phyloP scores from a whole-genome alignment of 208 protist species.

The Trypanosoma brucei region DNA sequence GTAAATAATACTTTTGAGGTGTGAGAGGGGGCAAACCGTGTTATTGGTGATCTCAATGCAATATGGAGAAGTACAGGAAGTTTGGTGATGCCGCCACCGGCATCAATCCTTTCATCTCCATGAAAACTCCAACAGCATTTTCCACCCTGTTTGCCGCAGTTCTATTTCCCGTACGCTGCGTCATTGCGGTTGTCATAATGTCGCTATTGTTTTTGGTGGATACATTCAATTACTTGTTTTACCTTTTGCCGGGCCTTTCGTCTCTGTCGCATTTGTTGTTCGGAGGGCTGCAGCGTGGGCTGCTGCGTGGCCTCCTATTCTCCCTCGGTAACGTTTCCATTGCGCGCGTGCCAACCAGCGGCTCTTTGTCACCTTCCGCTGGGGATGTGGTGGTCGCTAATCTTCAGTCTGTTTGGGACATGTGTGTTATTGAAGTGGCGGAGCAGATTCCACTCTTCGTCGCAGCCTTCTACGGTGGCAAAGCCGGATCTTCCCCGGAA shows the following conservation, averaged over 20 bases:
- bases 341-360: slow-evolving; percentile 4
- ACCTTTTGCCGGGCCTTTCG: slow-evolving; percentile 26
- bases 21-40: not conserved
- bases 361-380: slow-evolving; percentile 4
- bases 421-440: slow-evolving; percentile 56
- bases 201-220: slow-evolving; percentile 50
- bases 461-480: slow-evolving; percentile 26
- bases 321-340: slow-evolving; percentile 44
- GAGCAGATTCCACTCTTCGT: slow-evolving; percentile 29
- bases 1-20: too few species aligned
- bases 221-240: slow-evolving; percentile 37
- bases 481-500: not conserved
- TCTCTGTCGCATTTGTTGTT: slow-evolving; percentile 28
- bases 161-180: slow-evolving; percentile 51
- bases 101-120: slow-evolving; percentile 68
- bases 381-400: slow-evolving; percentile 69
- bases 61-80: slow-evolving; percentile 79
- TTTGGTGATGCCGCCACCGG: slow-evolving; percentile 75
- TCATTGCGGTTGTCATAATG: slow-evolving; percentile 36
- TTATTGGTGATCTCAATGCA: not conserved
- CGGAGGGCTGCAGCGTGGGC: slow-evolving; percentile 35
- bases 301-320: slow-evolving; percentile 52
- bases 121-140: slow-evolving; percentile 33
- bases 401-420: slow-evolving; percentile 71
- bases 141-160: slow-evolving; percentile 28